Base-by-base conservation (phyloP, 2,329 filamentous ascomycete genomes). In the Lachnellula subtilissima region DNA sequence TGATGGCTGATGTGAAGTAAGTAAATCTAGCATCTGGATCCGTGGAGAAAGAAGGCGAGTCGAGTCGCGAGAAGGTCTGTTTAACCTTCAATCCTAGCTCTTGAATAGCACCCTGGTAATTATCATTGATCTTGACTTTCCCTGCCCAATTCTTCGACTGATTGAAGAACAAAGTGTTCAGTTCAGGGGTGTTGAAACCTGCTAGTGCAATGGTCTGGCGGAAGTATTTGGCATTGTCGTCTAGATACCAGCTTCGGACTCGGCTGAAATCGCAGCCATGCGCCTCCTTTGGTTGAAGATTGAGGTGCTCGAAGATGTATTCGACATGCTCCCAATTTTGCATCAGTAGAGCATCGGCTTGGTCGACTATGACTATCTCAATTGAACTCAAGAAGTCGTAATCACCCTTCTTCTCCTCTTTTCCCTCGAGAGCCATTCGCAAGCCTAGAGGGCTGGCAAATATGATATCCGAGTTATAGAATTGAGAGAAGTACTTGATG, bases 271-370 rank as follows among this genome's bases (percentile, higher is more conserved):
- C 94, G 67, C 91, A 96, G 62, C 89, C 92, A 71, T 97, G 92
- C 0, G 90, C 83, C 65, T 96, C 89, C 67, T 87, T 90, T 39
- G 94, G 93, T 66, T 96, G 90, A 22, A 88, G 79, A 71, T 99
- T 99, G 60, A 99, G 81, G 70, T 96, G 90, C 60, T 90, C 85
- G 68, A 97, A 92, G 65, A 97, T 88, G 70, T 89, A 89, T 71
- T 95, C 89, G 58, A 97, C 83, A 69, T 99, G 93, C 67, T 97
- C 91, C 92, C 93, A 97, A 71, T 96, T 97, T 72, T 99, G 94
- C 91, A 97, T 97, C 8, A 96, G 82, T 43, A 97, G 82, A 0
- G 91, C 91, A 72, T 97, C 92, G 12, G 91, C 88, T 73, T 97
- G 92, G 71, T 99, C 94, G 58, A 96, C 80, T 48, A 97, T 79